Conservation (phyloP, 148 eudicot species). For the Vaccinium vitisidaea region DNA sequence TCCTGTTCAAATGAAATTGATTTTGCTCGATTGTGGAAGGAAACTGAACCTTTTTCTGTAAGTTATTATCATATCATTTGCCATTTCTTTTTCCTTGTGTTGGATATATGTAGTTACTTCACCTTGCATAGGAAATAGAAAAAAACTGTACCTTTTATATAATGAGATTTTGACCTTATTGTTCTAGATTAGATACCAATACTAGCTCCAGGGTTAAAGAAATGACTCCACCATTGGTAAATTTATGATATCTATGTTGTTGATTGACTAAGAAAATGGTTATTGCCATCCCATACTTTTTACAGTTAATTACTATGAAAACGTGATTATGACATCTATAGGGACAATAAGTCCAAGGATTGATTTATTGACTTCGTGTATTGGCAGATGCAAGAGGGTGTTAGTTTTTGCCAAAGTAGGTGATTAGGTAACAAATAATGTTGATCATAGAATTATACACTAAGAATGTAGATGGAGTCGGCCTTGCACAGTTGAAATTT, state of each 20-base stretch:
- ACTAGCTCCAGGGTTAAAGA: neutral
- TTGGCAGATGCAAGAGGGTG: neutral
- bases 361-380: neutral
- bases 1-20: slow-evolving; percentile 44
- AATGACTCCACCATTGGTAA: neutral
- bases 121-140: neutral
- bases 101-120: neutral
- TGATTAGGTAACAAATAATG: slow-evolving; percentile 2
- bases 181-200: neutral
- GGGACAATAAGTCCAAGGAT: neutral
- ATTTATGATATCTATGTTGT: neutral
- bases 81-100: neutral
- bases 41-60: slow-evolving; percentile 59
- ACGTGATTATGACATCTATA: neutral
- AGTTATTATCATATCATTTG: slow-evolving; percentile 26
- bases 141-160: neutral
- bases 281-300: neutral
- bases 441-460: neutral
- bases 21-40: slow-evolving; percentile 60
- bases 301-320: neutral
- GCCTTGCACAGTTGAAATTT: neutral
- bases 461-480: neutral
- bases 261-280: slow-evolving; percentile 6
- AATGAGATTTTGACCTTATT: neutral
- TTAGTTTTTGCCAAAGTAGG: neutral